Evolutionary conservation across 1,139 yeast genomes (phyloP).

Genomic region (Saccharomycopsis phalli): DNA sequence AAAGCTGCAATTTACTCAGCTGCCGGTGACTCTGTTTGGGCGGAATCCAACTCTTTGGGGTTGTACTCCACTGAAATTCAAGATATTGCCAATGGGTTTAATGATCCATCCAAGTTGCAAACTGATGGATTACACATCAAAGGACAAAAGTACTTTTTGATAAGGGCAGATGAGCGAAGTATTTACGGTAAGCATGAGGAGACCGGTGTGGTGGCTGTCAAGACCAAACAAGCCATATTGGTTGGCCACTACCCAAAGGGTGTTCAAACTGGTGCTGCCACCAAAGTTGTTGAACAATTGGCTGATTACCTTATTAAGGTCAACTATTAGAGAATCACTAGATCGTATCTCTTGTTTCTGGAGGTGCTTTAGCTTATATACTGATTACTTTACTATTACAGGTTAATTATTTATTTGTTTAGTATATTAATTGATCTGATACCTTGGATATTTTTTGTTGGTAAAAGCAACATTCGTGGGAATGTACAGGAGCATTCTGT

Average conservation of each 20-base stretch:
- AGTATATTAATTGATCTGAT: too few species aligned
- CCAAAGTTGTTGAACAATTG: slow-evolving; percentile 86
- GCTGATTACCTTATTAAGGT: slow-evolving; percentile 90
- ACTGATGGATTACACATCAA: slow-evolving; percentile 78
- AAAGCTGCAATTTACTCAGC: slow-evolving; percentile 88
- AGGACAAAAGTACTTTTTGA: slow-evolving; percentile 79
- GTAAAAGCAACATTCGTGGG: too few species aligned
- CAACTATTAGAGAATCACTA: slow-evolving; percentile 50
- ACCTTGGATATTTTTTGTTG: too few species aligned
- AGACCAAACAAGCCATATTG: slow-evolving; percentile 87
- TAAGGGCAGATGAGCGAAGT: slow-evolving; percentile 87
- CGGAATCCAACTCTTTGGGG: slow-evolving; percentile 63
- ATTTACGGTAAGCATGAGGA: slow-evolving; percentile 87
- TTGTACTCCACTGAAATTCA: slow-evolving; percentile 64
- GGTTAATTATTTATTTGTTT: too few species aligned
- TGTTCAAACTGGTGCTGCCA: slow-evolving; percentile 90
- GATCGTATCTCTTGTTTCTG: too few species aligned
- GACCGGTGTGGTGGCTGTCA: slow-evolving; percentile 82
- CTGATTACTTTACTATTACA: too few species aligned
- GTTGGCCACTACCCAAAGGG: slow-evolving; percentile 93
- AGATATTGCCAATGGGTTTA: slow-evolving; percentile 71
- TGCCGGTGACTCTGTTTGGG: slow-evolving; percentile 96
- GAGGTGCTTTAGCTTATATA: not conserved
- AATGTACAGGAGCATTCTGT: too few species aligned
- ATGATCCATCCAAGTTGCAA: slow-evolving; percentile 70